A percentile compares a stretch with the other conserved stretches of the same genome.
Evolutionary conservation across 805 yeast genomes (phyloP).

Genomic region (Candida glaebosa): DNA sequence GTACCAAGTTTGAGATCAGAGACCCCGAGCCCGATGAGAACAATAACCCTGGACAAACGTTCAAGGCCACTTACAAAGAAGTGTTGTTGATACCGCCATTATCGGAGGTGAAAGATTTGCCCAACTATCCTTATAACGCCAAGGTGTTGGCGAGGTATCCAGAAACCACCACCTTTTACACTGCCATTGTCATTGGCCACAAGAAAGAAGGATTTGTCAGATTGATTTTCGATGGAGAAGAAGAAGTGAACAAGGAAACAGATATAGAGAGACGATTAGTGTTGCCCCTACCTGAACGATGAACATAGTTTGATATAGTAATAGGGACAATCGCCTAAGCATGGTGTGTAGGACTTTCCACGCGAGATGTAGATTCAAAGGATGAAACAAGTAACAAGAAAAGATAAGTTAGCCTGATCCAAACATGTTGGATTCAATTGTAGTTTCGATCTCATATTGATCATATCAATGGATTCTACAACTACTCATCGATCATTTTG

Average conservation of each 20-base stretch:
- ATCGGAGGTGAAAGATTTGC: conserved; percentile 37
- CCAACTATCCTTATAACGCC: conserved; percentile 67
- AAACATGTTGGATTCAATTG: too few relatives aligned
- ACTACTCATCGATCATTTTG: too few relatives aligned
- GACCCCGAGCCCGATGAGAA: conserved; percentile 98
- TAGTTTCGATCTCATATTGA: too few relatives aligned
- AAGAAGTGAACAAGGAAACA: conserved; percentile 92
- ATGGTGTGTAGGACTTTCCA: too few relatives aligned
- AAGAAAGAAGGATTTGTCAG: conserved; percentile 74
- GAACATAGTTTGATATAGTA: not conserved
- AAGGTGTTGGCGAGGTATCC: conserved; percentile 92
- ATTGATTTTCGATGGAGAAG: conserved; percentile 92
- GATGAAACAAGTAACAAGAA: too few relatives aligned
- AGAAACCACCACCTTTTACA: conserved; percentile 94
- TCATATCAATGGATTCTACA: too few relatives aligned
- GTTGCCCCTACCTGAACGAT: conserved; percentile 58
- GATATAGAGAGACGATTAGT: conserved; percentile 86
- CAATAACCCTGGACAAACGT: conserved; percentile 82
- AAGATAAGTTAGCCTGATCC: too few relatives aligned
- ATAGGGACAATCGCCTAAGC: too few relatives aligned
- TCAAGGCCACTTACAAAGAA: conserved; percentile 80
- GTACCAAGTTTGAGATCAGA: conserved; percentile 77
- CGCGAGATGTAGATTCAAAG: too few relatives aligned
- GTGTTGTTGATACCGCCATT: conserved; percentile 65
- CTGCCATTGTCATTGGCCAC: conserved; percentile 84